A percentile compares a stretch with the other conserved stretches of the same genome.
Conservation (phyloP, 352 stramenopile species). For the Pythium oligandrum region DNA sequence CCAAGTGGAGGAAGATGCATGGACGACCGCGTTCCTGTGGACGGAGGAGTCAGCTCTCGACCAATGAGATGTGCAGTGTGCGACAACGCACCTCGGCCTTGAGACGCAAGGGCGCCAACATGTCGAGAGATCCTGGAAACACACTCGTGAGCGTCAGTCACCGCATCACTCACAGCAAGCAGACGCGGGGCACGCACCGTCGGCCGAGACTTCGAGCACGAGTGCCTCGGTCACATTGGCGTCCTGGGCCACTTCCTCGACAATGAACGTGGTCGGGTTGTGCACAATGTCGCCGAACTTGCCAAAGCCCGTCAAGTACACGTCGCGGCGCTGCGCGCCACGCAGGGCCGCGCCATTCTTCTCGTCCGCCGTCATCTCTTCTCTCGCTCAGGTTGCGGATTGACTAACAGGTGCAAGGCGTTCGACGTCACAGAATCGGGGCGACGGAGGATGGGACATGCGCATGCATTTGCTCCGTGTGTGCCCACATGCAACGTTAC, state of each 20-base stretch:
- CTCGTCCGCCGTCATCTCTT: not conserved
- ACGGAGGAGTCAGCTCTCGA: not conserved
- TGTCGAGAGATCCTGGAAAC: slow-evolving; percentile 26
- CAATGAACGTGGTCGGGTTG: slow-evolving; percentile 72
- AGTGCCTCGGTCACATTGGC: slow-evolving; percentile 56
- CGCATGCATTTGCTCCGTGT: too few species aligned
- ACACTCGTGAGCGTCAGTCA: not conserved
- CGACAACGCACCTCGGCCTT: slow-evolving; percentile 28
- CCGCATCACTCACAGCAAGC: too few species aligned
- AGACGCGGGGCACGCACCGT: slow-evolving; percentile 22
- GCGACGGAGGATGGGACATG: too few species aligned
- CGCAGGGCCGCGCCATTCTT: slow-evolving; percentile 5
- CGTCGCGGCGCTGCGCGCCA: slow-evolving; percentile 30
- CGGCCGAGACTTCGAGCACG: slow-evolving; percentile 69
- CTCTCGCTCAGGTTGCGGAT: too few species aligned
- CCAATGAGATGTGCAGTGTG: slow-evolving; percentile 3
- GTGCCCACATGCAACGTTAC: too few species aligned
- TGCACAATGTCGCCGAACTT: slow-evolving; percentile 80
- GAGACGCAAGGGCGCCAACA: slow-evolving; percentile 27
- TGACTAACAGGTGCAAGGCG: too few species aligned
- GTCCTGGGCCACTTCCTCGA: slow-evolving; percentile 45
- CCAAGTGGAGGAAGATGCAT: slow-evolving; percentile 72
- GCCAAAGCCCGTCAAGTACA: slow-evolving; percentile 82
- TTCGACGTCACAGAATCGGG: too few species aligned
- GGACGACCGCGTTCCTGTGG: slow-evolving; percentile 37